A percentile compares a stretch with the other conserved stretches of the same genome.
Evolutionary conservation across 2,329 filamentous ascomycete species (phyloP).

Genomic region (Davidsoniella neocaledoniae): DNA sequence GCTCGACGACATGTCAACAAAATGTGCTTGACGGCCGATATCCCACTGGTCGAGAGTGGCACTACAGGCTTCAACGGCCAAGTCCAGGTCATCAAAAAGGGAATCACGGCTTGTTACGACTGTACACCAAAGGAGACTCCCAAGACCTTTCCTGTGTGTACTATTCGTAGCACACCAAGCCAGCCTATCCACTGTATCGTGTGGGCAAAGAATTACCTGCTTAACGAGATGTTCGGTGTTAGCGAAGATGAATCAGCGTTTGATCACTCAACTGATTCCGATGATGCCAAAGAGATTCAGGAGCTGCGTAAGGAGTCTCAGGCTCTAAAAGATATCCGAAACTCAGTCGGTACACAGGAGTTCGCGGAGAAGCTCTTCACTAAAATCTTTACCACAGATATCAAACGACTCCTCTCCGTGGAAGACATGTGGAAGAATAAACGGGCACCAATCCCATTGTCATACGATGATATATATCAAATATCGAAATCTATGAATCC

Average conservation of each 20-base stretch:
- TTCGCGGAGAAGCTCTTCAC: conserved; percentile 74
- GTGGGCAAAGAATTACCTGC: conserved; percentile 92
- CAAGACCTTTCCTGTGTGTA: conserved; percentile 91
- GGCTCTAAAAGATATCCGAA: conserved; percentile 66
- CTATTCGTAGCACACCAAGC: conserved; percentile 87
- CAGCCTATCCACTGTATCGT: conserved; percentile 98
- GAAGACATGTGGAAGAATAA: conserved; percentile 93
- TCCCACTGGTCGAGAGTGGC: conserved; percentile 87
- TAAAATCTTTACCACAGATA: conserved; percentile 80
- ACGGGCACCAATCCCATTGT: conserved; percentile 53
- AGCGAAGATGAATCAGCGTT: conserved; percentile 75
- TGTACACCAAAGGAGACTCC: conserved; percentile 79
- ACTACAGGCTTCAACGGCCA: conserved; percentile 97
- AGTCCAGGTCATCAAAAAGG: conserved; percentile 90
- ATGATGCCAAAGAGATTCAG: conserved; percentile 76
- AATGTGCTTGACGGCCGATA: conserved; percentile 85
- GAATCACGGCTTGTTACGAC: conserved; percentile 87
- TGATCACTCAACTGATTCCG: conserved; percentile 62
- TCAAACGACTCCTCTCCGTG: conserved; percentile 67
- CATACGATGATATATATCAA: conserved; percentile 38
- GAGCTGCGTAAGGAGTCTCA: conserved; percentile 73
- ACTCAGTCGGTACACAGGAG: conserved; percentile 59
- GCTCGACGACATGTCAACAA: conserved; percentile 88
- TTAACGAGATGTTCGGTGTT: conserved; percentile 85
- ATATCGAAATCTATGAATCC: too few relatives aligned